These are phyloP conservation scores for Clitocybe nebularis DNA, from an alignment of 1,284 basidiomycete genomes.

Conservation along the genomic window DNA sequence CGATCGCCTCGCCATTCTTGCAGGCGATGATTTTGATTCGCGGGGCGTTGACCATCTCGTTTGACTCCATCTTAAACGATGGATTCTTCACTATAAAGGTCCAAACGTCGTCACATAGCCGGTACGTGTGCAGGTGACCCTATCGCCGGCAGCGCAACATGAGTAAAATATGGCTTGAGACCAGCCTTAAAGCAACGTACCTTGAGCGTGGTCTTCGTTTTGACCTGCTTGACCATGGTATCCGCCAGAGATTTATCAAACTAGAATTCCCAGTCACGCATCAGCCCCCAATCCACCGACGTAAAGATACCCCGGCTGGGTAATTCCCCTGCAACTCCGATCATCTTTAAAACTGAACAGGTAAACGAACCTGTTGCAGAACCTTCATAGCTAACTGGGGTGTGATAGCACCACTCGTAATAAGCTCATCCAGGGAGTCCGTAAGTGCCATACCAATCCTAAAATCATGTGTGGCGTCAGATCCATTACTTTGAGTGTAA, in stretches of 20 bases:
- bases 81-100: constrained; percentile 93
- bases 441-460: constrained; percentile 97
- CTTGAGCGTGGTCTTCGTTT: constrained; percentile 89
- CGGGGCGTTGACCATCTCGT: constrained; percentile 70
- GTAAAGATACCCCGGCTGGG: background rate
- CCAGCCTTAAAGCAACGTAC: constrained; percentile 35
- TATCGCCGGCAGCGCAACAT: constrained; percentile 26
- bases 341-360: background rate
- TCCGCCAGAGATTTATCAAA: constrained; percentile 95
- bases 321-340: background rate
- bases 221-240: constrained; percentile 86
- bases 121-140: constrained; percentile 90
- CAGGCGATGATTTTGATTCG: constrained; percentile 96
- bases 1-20: constrained; percentile 86
- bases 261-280: constrained; percentile 38
- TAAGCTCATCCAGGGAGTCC: constrained; percentile 98
- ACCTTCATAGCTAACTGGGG: constrained; percentile 98
- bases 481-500: constrained; percentile 2
- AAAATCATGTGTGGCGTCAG: constrained; percentile 7
- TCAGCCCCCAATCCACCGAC: constrained; percentile 1
- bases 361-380: constrained; percentile 76
- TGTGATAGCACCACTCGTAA: constrained; percentile 94
- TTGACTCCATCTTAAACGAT: constrained; percentile 92
- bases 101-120: constrained; percentile 97
- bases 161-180: background rate